phyloP scores from a whole-genome alignment of 2,329 filamentous ascomycete species.

The Tolypocladium tropicale region DNA sequence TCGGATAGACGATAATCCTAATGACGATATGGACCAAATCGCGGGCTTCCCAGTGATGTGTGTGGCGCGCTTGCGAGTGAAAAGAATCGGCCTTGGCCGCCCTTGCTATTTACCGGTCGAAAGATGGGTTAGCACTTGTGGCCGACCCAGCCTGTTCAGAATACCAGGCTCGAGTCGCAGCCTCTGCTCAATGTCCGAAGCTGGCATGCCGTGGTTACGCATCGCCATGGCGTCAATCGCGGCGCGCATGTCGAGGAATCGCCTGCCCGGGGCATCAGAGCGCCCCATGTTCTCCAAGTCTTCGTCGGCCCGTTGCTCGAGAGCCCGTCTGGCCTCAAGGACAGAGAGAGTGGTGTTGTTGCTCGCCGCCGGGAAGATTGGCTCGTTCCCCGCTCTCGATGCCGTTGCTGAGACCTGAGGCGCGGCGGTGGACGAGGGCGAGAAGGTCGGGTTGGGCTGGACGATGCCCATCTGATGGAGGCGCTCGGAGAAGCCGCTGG shows the following conservation, averaged over 20 bases:
- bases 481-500: constrained; percentile 38
- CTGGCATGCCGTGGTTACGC: constrained; percentile 26
- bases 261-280: constrained; percentile 20
- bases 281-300: constrained; percentile 32
- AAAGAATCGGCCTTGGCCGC: background rate
- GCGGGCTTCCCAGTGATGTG: background rate
- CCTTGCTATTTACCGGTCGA: constrained; percentile 5
- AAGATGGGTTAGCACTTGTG: constrained; percentile 28
- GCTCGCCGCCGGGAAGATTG: constrained; percentile 18
- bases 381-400: constrained; percentile 6
- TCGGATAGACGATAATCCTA: constrained; percentile 1
- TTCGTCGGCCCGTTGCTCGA: constrained; percentile 32
- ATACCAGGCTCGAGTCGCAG: constrained; percentile 35
- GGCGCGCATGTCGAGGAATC: constrained; percentile 37
- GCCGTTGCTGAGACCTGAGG: constrained; percentile 9
- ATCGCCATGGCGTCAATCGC: constrained; percentile 36
- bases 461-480: constrained; percentile 45
- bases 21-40: background rate
- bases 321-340: constrained; percentile 34
- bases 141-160: constrained; percentile 31
- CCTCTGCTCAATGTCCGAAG: constrained; percentile 33
- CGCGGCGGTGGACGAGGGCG: constrained; percentile 37
- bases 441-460: constrained; percentile 43
- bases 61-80: background rate
- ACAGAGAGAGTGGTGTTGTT: constrained; percentile 37